Percentiles rank a stretch among this genome's conserved stretches.
These are phyloP conservation scores for Kodamaea sp. DNA, from an alignment of 1,139 yeast species.

Conservation along the genomic window DNA sequence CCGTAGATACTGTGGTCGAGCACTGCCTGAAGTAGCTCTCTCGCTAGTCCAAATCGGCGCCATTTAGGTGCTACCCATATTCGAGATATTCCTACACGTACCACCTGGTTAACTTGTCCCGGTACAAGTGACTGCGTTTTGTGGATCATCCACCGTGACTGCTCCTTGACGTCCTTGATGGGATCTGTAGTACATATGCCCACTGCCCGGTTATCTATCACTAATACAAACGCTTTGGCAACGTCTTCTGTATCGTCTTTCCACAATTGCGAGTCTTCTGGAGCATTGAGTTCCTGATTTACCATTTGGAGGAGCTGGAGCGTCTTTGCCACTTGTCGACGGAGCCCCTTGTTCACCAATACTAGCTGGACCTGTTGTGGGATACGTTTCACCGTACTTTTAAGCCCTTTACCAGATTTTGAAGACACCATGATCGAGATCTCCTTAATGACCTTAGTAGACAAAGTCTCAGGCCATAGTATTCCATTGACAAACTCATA, in stretches of 20 bases:
- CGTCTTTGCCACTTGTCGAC: slow-evolving; percentile 22
- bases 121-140: slow-evolving; percentile 38
- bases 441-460: slow-evolving; percentile 32
- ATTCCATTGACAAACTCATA: slow-evolving; percentile 48
- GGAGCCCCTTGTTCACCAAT: slow-evolving; percentile 15
- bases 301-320: slow-evolving; percentile 45
- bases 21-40: slow-evolving; percentile 42
- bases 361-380: slow-evolving; percentile 13
- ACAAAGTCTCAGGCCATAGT: slow-evolving; percentile 33
- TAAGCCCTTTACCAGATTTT: slow-evolving; percentile 3
- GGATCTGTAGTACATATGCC: slow-evolving; percentile 55
- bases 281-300: slow-evolving; percentile 62
- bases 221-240: slow-evolving; percentile 51
- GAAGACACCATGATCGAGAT: slow-evolving; percentile 15
- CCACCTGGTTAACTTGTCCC: slow-evolving; percentile 25
- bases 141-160: slow-evolving; percentile 51
- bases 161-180: slow-evolving; percentile 21
- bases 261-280: slow-evolving; percentile 55
- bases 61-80: slow-evolving; percentile 61
- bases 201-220: slow-evolving; percentile 43
- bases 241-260: slow-evolving; percentile 15
- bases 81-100: slow-evolving; percentile 59
- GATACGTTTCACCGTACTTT: slow-evolving; percentile 4
- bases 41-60: slow-evolving; percentile 54
- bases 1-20: slow-evolving; percentile 54